Conservation (phyloP, 192 early-diverging fungal genomes). For the Rhizophagus clarus region DNA sequence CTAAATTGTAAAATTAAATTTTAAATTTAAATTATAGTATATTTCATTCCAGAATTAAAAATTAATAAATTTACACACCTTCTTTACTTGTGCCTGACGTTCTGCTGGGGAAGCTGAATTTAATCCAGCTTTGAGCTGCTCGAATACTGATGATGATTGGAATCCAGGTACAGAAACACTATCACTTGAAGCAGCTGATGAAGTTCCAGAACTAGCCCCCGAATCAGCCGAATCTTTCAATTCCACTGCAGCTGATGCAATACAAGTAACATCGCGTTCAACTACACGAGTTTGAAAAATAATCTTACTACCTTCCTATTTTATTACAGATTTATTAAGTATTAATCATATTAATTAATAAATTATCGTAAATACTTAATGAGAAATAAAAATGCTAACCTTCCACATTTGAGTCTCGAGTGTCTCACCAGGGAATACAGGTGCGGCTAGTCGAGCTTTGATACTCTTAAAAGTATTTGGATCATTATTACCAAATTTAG, state of each 20-base stretch:
- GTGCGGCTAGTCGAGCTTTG: conserved; percentile 88
- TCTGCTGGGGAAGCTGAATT: conserved; percentile 60
- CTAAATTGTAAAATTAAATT: background rate
- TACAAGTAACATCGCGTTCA: conserved; percentile 88
- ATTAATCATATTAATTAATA: background rate
- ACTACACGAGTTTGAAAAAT: conserved; percentile 94
- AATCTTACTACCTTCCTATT: conserved; percentile 78
- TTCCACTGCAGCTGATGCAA: conserved; percentile 92
- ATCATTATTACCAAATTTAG: conserved; percentile 71
- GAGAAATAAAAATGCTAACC: conserved; percentile 11
- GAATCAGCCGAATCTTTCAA: conserved; percentile 55
- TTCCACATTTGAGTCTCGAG: conserved; percentile 97
- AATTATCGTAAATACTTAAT: background rate
- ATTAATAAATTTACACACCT: conserved; percentile 62
- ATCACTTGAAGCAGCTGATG: conserved; percentile 38
- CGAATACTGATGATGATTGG: conserved; percentile 72
- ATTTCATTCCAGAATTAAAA: no score
- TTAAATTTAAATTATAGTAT: background rate
- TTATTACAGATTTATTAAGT: background rate
- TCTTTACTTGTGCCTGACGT: conserved; percentile 63
- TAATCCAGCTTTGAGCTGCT: conserved; percentile 60
- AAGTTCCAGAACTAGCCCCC: conserved; percentile 38
- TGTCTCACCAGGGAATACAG: conserved; percentile 96
- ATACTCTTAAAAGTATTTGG: conserved; percentile 75
- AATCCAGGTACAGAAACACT: conserved; percentile 67